These are phyloP conservation scores for Colletotrichum magnum DNA, from an alignment of 2,329 filamentous ascomycete species.

Conservation along the genomic window DNA sequence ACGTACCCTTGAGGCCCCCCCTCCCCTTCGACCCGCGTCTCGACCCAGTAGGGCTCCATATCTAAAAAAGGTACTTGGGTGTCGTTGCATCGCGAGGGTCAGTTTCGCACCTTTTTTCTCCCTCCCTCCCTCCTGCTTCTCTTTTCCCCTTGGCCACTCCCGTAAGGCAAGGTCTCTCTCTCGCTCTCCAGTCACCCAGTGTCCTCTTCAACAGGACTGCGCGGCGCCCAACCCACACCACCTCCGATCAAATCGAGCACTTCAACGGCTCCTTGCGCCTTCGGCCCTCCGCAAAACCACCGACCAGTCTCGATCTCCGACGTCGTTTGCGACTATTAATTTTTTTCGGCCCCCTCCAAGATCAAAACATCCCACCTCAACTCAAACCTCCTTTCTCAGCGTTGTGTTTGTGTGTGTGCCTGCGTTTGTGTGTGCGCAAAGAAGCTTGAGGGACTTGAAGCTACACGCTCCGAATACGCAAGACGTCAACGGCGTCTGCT, in stretches of 20 bases:
- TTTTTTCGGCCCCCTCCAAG: neutral
- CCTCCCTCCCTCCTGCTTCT: neutral
- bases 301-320: constrained; percentile 39
- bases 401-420: no score
- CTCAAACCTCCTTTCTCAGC: neutral
- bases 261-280: constrained; percentile 40
- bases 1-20: neutral
- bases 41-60: constrained; percentile 32
- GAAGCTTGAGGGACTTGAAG: constrained; percentile 1
- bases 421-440: neutral
- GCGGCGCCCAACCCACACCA: constrained; percentile 19
- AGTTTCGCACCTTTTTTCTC: neutral
- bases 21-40: constrained; percentile 19
- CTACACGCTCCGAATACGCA: constrained; percentile 13
- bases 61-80: constrained; percentile 34
- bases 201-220: constrained; percentile 38
- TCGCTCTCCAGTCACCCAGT: neutral
- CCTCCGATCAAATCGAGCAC: constrained; percentile 36
- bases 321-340: constrained; percentile 16
- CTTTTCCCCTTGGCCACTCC: neutral
- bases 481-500: constrained; percentile 36
- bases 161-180: constrained; percentile 14
- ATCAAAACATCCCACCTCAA: neutral
- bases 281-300: constrained; percentile 36
- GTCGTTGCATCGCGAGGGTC: constrained; percentile 35